A percentile compares a stretch with the other conserved stretches of the same genome.
phyloP scores from a whole-genome alignment of 371 early-diverging fungal genomes.

The Mucor sp. region DNA sequence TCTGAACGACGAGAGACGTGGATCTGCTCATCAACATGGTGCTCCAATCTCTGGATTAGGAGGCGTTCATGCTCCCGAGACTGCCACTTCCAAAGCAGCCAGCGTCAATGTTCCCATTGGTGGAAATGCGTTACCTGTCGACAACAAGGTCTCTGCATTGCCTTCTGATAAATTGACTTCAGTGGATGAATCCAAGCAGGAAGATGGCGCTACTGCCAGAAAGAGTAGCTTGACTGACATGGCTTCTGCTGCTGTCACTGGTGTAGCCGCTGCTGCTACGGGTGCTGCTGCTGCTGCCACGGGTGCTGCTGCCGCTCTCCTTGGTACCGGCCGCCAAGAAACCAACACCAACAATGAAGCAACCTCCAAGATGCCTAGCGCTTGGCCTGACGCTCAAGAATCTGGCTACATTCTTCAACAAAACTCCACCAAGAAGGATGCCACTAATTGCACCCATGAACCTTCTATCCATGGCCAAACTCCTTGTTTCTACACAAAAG shows the following conservation, averaged over 20 bases:
- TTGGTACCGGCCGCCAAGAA: background rate
- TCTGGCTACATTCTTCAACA: background rate
- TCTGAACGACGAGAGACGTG: background rate
- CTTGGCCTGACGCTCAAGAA: background rate
- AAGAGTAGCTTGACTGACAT: slow-evolving; percentile 1
- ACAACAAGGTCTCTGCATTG: background rate
- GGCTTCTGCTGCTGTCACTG: slow-evolving; percentile 12
- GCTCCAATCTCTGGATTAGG: background rate
- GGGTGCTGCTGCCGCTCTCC: slow-evolving; percentile 13
- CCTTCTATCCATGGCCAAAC: slow-evolving; percentile 25
- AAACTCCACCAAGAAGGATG: background rate
- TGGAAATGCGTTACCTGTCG: background rate
- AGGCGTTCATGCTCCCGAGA: background rate
- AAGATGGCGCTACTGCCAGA: background rate
- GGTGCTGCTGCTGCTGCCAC: slow-evolving; percentile 12
- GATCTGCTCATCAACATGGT: background rate
- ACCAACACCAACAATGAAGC: background rate
- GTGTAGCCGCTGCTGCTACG: slow-evolving; percentile 4
- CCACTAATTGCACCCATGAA: slow-evolving; percentile 2
- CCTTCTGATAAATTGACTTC: background rate
- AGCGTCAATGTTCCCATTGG: slow-evolving; percentile 6
- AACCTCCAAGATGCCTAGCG: background rate
- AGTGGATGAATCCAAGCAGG: background rate
- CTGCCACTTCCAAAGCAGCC: background rate
- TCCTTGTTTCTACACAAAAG: slow-evolving; percentile 1